Evolutionary conservation across 1,284 basidiomycete species (phyloP).

Genomic region (Rugiboletus extremiorientalis): DNA sequence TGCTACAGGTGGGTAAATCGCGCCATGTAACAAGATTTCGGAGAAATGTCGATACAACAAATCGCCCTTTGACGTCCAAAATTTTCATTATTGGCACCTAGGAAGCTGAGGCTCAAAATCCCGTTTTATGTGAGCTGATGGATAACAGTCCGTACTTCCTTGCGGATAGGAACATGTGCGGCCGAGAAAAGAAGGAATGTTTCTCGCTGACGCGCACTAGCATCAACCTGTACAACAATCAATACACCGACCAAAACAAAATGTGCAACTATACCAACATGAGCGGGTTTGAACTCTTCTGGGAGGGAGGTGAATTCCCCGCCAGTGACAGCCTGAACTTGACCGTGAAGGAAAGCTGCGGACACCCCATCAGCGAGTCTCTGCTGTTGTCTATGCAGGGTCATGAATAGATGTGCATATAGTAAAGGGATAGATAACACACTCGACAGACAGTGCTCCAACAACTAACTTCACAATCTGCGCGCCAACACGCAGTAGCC

Average conservation of each 20-base stretch:
- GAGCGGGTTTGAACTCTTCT: conserved; percentile 25
- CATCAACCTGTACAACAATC: conserved; percentile 39
- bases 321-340: conserved; percentile 53
- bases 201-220: conserved; percentile 54
- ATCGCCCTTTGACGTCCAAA: conserved; percentile 29
- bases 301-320: conserved; percentile 34
- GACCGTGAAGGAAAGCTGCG: conserved; percentile 60
- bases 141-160: conserved; percentile 49
- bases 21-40: conserved; percentile 59
- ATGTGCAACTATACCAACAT: conserved; percentile 21
- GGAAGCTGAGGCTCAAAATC: not conserved
- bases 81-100: conserved; percentile 47
- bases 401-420: conserved; percentile 13
- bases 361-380: conserved; percentile 53
- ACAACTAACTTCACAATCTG: conserved; percentile 69
- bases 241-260: not conserved
- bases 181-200: conserved; percentile 68
- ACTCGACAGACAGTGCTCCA: conserved; percentile 64
- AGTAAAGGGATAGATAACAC: conserved; percentile 33
- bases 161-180: conserved; percentile 58
- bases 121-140: not conserved
- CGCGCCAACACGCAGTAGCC: conserved; percentile 64
- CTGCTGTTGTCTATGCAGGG: conserved; percentile 51
- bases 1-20: conserved; percentile 47
- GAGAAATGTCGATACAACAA: conserved; percentile 47